Base-by-base conservation (phyloP, 2,329 filamentous ascomycete genomes). In the Botrytis tulipae region DNA sequence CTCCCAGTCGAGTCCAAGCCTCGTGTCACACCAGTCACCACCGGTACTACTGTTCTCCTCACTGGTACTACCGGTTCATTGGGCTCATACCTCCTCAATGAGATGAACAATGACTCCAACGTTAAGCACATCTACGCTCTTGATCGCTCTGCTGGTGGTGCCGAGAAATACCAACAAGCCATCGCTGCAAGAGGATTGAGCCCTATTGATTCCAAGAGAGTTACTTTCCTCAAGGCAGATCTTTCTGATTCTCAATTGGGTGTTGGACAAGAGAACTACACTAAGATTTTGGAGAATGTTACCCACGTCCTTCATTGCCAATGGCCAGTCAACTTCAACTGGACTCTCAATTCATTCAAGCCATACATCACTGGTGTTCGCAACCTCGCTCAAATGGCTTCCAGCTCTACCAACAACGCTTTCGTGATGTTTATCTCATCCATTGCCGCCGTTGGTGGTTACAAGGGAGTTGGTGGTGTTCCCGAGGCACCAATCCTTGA, bases 21-120 rank as follows among this genome's bases (percentile, higher is more conserved):
- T 57, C 63, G 59, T 54, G 62, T 61, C 9, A 35, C 51, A 32
- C 69, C 69, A 40, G 40, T 67, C 9, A 74, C 66, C 10, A 29
- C 62, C 35, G 63, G 48, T 7, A 63, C 46, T 16, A 75, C 73
- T 3, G 73, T 82, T 18, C 76, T 85, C 25, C 76, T 87, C 35
- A 87, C 85, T 0, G 86, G 84, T 25, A 85, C 83, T 4, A 87
- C 86, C 0, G 86, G 86, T 16, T 84, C 83, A 8, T 75, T 87
- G 32, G 86, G 86, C 0, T 84, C 82, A 10, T 86, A 86, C 75
- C 79, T 87, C 57, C 80, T 87, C 10, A 79, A 85, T 71, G 57
- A 78, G 32, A 78, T 85, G 59, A 75, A 82, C 6, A 74, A 73
- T 25, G 78, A 78, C 42, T 79, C 82, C 0, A 74, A 75, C 12